These are phyloP conservation scores for Candida tetrigidarum DNA, from an alignment of 1,139 yeast species.

Conservation along the genomic window DNA sequence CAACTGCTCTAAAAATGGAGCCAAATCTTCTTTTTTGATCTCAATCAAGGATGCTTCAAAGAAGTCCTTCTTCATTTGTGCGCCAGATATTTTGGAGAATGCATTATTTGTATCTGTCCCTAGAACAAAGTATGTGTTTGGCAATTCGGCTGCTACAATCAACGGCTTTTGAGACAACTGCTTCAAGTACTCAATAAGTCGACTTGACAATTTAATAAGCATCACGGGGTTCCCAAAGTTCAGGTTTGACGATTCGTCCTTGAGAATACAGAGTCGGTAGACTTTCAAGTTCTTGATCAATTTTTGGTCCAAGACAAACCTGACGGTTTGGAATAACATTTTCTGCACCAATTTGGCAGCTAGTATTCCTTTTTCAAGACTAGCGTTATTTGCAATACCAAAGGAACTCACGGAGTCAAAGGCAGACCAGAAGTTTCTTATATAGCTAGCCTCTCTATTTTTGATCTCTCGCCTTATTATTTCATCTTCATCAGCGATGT, in stretches of 20 bases:
- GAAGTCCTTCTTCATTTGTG: slow-evolving; percentile 89
- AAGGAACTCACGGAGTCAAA: slow-evolving; percentile 88
- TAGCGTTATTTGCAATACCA: slow-evolving; percentile 34
- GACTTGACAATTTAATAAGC: slow-evolving; percentile 78
- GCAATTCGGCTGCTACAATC: slow-evolving; percentile 86
- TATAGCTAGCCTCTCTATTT: slow-evolving; percentile 73
- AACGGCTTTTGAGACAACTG: slow-evolving; percentile 79
- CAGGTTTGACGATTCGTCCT: slow-evolving; percentile 76
- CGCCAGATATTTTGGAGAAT: slow-evolving; percentile 82
- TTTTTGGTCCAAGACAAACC: slow-evolving; percentile 82
- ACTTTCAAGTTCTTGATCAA: slow-evolving; percentile 78
- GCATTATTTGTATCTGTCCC: slow-evolving; percentile 75
- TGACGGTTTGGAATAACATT: slow-evolving; percentile 87
- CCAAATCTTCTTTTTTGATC: slow-evolving; percentile 82
- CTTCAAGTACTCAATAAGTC: slow-evolving; percentile 91
- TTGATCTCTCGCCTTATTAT: slow-evolving; percentile 48
- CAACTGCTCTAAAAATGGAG: slow-evolving; percentile 84
- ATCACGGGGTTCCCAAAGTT: slow-evolving; percentile 87
- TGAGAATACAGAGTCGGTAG: slow-evolving; percentile 84
- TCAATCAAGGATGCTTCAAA: slow-evolving; percentile 95
- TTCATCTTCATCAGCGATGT: slow-evolving; percentile 35
- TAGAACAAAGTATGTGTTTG: slow-evolving; percentile 78
- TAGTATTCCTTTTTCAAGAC: slow-evolving; percentile 8
- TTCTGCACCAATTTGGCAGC: slow-evolving; percentile 84
- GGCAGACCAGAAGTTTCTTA: slow-evolving; percentile 89